Base-by-base conservation (phyloP, 306 rosid genomes). In the Sicyos baderoa region DNA sequence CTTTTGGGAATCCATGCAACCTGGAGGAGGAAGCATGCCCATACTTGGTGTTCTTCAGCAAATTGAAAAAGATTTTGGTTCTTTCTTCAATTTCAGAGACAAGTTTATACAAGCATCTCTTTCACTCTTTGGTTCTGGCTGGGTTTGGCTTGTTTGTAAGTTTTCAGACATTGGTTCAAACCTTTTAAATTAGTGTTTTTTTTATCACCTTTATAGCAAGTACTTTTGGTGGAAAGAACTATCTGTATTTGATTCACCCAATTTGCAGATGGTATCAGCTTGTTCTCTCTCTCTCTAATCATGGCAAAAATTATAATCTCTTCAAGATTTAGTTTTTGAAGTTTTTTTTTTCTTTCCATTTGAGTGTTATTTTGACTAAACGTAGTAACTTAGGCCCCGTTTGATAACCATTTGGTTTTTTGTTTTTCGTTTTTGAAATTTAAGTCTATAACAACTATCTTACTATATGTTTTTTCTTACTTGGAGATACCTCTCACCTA, bases 141-240 rank as follows among this genome's bases (percentile, higher is more conserved):
- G 97, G 99, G 96, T 93, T 84, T 93, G 99, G 99, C 91, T 93
- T 77, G 97, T 93, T 71, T 78, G 99, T 93, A 82, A 89, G 97
- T 86, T 77, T 74, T 55, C 21, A 54, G 23, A 58, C 68, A 16
- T 60, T 72, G 69, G 49, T 44, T 66, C 53, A 66, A 66, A 44
- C 55, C 32, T 47, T 66, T 66, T 66, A 13, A 22, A 14, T 14
- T 5, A 65, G 21, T 44, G 37, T 1, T 12, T 45, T 40, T 25
- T 42, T 65, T 45, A 44, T n/a, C 9, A 49, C 16, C 73, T 16
- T 69, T 53, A 50, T 57, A 57, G 0, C 7, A 57, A 57, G 64
- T 25, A 14, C 42, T 57, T 27, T 57, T 25, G 42, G 40, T 57
- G n/a, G 64, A 57, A 57, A 55, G n/a, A 55, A 55, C 35, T 4